Evolutionary conservation across 2,329 filamentous ascomycete genomes (phyloP).

Genomic region (Pseudogymnoascus sp.): DNA sequence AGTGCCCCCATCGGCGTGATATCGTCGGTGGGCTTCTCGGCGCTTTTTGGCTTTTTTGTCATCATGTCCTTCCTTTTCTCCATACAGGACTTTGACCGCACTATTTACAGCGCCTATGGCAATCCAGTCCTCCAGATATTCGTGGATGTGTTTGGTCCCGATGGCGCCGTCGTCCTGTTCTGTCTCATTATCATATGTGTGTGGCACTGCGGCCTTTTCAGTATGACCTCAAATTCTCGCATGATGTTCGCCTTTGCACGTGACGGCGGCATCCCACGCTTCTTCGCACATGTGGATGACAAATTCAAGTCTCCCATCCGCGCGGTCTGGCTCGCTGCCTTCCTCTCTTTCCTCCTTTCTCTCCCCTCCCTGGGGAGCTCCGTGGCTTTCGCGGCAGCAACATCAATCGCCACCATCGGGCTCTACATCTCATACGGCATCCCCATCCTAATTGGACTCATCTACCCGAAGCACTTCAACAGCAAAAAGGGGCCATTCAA

Average conservation of each 20-base stretch:
- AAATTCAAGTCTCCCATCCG: constrained; percentile 42
- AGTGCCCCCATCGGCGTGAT: constrained; percentile 50
- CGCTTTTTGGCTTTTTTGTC: constrained; percentile 52
- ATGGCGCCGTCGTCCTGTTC: constrained; percentile 48
- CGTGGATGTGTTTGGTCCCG: constrained; percentile 46
- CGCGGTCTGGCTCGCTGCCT: constrained; percentile 48
- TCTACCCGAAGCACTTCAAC: constrained; percentile 42
- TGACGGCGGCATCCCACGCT: constrained; percentile 45
- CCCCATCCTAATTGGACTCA: constrained; percentile 45
- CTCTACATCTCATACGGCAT: constrained; percentile 51
- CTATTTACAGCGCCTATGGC: constrained; percentile 36
- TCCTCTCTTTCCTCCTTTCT: constrained; percentile 45
- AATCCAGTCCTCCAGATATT: constrained; percentile 53
- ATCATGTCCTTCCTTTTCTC: constrained; percentile 48
- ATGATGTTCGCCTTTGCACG: constrained; percentile 54
- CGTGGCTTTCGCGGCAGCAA: constrained; percentile 50
- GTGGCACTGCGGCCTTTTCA: constrained; percentile 53
- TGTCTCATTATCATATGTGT: constrained; percentile 49
- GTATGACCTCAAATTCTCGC: constrained; percentile 46
- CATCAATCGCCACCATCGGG: constrained; percentile 47
- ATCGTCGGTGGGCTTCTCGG: constrained; percentile 46
- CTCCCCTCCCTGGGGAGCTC: constrained; percentile 45
- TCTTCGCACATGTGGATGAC: constrained; percentile 46
- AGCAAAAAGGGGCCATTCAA: constrained; percentile 48
- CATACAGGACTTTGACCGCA: constrained; percentile 46